Base-by-base conservation (phyloP, 441 rosid species). In the Pelargonium australe region DNA sequence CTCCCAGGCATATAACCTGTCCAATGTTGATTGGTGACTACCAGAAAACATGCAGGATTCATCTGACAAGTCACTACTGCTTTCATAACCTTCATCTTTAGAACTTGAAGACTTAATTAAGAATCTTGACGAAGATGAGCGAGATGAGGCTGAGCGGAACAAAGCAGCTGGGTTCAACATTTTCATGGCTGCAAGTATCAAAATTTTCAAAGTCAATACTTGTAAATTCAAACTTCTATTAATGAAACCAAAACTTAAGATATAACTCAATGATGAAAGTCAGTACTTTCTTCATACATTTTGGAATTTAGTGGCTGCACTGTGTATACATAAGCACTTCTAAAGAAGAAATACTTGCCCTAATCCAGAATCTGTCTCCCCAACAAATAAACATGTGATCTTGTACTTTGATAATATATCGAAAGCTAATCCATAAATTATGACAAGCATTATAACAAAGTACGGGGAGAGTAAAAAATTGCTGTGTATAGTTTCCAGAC, bases 101-200 rank as follows among this genome's bases (percentile, higher is more conserved):
- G 85, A 83, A 72, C 82, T 75, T 25, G 95, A 83, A 68, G 90
- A 83, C 67, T 71, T 95, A 40, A 83, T 72, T 73, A 88, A 75
- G 80, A 87, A 87, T 81, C 97, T 88, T 34, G 99, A 83, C 1
- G 98, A 95, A 60, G 97, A 85, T 8, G 97, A 86, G 58, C 92
- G 96, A 41, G 96, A 88, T 57, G 99, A 95, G 67, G 94, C 91
- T 31, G 99, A 91, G 12, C 97, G 97, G 74, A 95, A 73, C 71
- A 92, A 75, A 75, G 97, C 96, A 68, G 87, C 96, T n/a, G 98
- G 99, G 81, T 95, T 95, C 88, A 95, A 73, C 85, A 84, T 86
- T 77, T 89, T 92, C 82, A 81, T 78, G 43, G 93, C 99, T 95
- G 90, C 75, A 82, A 77, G 23, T 76, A 64, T 20, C 69, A 73